Evolutionary conservation across 768 basidiomycete genomes (phyloP).

Genomic region (Trametopsis cervina): DNA sequence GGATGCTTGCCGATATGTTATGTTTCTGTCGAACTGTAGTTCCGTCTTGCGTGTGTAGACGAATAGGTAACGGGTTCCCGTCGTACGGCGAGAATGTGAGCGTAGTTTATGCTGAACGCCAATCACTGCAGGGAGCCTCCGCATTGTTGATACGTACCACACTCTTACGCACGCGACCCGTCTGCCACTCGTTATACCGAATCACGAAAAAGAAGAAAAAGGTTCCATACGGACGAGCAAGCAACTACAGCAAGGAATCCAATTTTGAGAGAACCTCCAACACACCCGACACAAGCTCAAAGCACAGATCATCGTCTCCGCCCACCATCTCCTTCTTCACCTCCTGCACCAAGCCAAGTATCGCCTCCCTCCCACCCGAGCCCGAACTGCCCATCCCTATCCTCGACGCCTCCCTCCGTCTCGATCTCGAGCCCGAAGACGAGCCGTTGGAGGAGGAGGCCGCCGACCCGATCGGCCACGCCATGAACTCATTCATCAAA

Average conservation of each 20-base stretch:
- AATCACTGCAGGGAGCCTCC: neutral
- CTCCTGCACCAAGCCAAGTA: conserved; percentile 69
- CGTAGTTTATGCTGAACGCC: too few relatives aligned
- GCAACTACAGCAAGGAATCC: conserved; percentile 67
- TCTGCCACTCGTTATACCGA: neutral
- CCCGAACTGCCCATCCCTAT: conserved; percentile 51
- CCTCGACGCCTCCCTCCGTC: conserved; percentile 33
- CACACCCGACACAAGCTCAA: conserved; percentile 90
- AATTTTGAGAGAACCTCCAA: conserved; percentile 89
- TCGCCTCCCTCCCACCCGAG: conserved; percentile 50
- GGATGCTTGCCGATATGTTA: too few relatives aligned
- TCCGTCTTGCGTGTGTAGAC: too few relatives aligned
- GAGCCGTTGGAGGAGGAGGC: neutral
- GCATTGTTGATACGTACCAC: neutral
- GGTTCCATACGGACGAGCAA: neutral
- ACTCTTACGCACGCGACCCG: neutral
- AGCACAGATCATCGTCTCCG: conserved; percentile 76
- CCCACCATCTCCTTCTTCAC: conserved; percentile 60
- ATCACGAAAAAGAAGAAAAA: neutral
- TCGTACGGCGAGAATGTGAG: too few relatives aligned
- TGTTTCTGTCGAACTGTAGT: too few relatives aligned
- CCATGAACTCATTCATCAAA: conserved; percentile 82
- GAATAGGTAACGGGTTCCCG: too few relatives aligned
- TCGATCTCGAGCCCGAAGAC: conserved; percentile 7
- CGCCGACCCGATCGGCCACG: conserved; percentile 76